These are phyloP conservation scores for Phoenix dactylifera DNA, from an alignment of 176 grass and related monocot genomes.

Conservation along the genomic window DNA sequence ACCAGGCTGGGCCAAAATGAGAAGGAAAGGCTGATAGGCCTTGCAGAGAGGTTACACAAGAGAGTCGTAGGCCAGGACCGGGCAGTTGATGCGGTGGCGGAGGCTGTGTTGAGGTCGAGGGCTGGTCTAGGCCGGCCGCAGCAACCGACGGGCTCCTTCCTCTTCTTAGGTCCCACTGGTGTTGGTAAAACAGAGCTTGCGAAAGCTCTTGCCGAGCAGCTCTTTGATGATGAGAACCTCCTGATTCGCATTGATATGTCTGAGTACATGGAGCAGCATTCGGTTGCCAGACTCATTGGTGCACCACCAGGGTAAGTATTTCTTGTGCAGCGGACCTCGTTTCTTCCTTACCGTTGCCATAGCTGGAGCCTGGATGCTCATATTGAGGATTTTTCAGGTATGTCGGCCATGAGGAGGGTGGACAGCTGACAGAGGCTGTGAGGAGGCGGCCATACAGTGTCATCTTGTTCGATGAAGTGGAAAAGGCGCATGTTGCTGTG, in stretches of 20 bases:
- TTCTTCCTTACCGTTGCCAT: not conserved
- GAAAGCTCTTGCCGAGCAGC: slow-evolving; percentile 82
- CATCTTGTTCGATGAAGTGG: slow-evolving; percentile 92
- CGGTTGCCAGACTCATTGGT: slow-evolving; percentile 73
- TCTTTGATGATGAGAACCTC: slow-evolving; percentile 94
- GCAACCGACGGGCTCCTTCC: slow-evolving; percentile 89
- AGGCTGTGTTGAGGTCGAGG: slow-evolving; percentile 77
- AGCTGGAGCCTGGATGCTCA: not conserved
- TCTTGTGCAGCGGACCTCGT: not conserved
- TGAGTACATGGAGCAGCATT: slow-evolving; percentile 98
- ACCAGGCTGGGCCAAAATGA: slow-evolving; percentile 81
- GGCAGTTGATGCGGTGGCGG: slow-evolving; percentile 67
- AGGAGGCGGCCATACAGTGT: slow-evolving; percentile 76
- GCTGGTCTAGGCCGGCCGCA: slow-evolving; percentile 76
- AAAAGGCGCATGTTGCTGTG: slow-evolving; percentile 82
- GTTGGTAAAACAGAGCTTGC: slow-evolving; percentile 96
- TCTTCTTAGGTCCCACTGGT: slow-evolving; percentile 83
- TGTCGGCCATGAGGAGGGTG: slow-evolving; percentile 94
- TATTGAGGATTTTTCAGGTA: slow-evolving; percentile 30
- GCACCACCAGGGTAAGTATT: slow-evolving; percentile 70
- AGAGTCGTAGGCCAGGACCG: slow-evolving; percentile 45
- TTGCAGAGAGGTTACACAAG: slow-evolving; percentile 56
- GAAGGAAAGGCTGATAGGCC: slow-evolving; percentile 52
- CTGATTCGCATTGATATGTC: slow-evolving; percentile 93
- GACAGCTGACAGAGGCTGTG: slow-evolving; percentile 84